phyloP scores from a whole-genome alignment of 352 stramenopile genomes.

The Phytophthora fragariae region DNA sequence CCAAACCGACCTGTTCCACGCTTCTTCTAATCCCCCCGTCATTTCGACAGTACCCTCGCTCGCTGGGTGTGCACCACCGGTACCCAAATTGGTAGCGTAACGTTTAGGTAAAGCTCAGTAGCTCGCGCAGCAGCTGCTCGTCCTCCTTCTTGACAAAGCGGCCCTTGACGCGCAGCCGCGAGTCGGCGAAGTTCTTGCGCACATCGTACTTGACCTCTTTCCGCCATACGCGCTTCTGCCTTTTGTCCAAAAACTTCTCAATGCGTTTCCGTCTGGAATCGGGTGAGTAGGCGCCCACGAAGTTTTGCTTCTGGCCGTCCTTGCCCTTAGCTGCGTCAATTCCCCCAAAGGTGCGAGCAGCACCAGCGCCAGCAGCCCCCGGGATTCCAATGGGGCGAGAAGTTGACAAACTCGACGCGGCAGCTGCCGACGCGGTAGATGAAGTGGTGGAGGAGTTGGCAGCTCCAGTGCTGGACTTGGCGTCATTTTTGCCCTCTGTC shows the following conservation, averaged over 20 bases:
- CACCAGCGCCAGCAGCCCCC: constrained; percentile 50
- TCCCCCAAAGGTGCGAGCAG: constrained; percentile 50
- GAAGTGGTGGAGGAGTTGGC: constrained; percentile 6
- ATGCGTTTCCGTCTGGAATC: constrained; percentile 94
- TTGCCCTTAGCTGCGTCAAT: constrained; percentile 59
- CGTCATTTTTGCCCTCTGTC: constrained; percentile 44
- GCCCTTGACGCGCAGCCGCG: constrained; percentile 95
- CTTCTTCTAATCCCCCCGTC: constrained; percentile 9
- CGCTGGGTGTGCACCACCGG: constrained; percentile 15
- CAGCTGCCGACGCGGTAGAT: constrained; percentile 25
- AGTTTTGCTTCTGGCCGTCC: constrained; percentile 75
- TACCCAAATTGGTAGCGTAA: constrained; percentile 21
- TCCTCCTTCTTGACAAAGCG: constrained; percentile 99
- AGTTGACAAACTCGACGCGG: constrained; percentile 56
- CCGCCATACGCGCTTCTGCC: constrained; percentile 94
- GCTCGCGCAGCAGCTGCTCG: constrained; percentile 87
- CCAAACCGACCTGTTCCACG: constrained; percentile 2
- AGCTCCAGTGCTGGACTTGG: constrained; percentile 12
- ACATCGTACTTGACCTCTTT: constrained; percentile 99
- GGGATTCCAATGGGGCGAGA: constrained; percentile 87
- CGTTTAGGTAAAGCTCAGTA: constrained; percentile 84
- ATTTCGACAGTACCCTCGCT: constrained; percentile 16
- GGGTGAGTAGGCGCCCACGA: constrained; percentile 96
- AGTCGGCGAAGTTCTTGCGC: constrained; percentile 98
- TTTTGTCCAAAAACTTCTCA: constrained; percentile 95